Evolutionary conservation across 345 rosid species (phyloP).

Genomic region (Salix suchowensis): DNA sequence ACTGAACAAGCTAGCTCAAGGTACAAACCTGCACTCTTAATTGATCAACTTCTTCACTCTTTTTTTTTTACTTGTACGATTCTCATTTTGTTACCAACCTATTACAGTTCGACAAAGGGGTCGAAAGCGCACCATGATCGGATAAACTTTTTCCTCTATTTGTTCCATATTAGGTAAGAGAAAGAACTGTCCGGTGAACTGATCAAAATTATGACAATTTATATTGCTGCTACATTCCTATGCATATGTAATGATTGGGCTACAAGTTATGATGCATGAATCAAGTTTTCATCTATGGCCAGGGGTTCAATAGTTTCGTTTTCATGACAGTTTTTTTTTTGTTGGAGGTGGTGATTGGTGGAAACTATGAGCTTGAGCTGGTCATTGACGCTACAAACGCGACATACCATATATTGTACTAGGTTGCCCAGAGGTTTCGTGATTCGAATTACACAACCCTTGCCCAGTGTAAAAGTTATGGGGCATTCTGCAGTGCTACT

Average conservation of each 20-base stretch:
- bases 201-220: not conserved
- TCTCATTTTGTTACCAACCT: constrained; percentile 7
- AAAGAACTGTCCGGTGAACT: not conserved
- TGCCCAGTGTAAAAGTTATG: not conserved
- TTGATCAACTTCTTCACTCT: not conserved
- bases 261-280: not conserved
- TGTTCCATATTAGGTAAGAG: not conserved
- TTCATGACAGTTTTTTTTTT: not conserved
- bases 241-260: not conserved
- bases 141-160: constrained; percentile 33
- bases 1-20: constrained; percentile 92
- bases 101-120: constrained; percentile 83
- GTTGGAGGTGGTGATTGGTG: not conserved
- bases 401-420: not conserved
- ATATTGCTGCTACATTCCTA: not conserved
- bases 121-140: constrained; percentile 90
- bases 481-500: too few relatives aligned
- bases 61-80: not conserved
- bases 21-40: constrained; percentile 25
- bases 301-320: not conserved
- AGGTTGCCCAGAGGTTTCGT: not conserved
- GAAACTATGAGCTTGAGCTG: not conserved
- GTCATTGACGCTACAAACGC: not conserved
- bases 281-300: not conserved
- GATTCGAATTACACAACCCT: not conserved